These are phyloP conservation scores for Solanum aculeatissimum DNA, from an alignment of 305 asterid genomes.

Conservation along the genomic window DNA sequence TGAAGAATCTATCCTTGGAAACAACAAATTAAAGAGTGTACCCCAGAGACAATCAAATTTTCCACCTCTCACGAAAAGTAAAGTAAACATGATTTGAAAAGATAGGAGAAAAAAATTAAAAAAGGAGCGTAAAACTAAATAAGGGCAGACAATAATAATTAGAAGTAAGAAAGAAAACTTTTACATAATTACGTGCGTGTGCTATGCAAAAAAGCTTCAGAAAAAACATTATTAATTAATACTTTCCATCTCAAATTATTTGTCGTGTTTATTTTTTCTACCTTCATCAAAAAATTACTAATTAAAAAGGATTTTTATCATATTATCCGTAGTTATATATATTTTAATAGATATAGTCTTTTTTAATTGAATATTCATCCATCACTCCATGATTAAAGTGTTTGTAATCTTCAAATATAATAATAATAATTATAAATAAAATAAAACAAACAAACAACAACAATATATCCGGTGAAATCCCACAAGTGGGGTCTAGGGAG, in stretches of 20 bases:
- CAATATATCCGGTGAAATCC: no score
- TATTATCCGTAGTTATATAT: neutral
- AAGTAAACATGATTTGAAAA: conserved; percentile 13
- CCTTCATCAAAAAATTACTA: neutral
- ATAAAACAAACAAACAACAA: no score
- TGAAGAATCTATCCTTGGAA: conserved; percentile 9
- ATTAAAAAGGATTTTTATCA: neutral
- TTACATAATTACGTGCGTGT: conserved; percentile 38
- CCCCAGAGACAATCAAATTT: conserved; percentile 6
- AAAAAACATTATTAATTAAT: conserved; percentile 9
- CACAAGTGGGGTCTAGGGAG: no score
- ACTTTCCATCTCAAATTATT: neutral
- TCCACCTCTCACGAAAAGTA: conserved; percentile 31
- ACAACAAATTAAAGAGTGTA: conserved; percentile 25
- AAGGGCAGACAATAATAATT: conserved; percentile 68
- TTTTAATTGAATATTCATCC: no score
- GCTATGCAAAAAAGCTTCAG: conserved; percentile 5
- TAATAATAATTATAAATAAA: no score
- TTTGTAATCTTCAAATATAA: no score
- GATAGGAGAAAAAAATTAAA: conserved; percentile 3
- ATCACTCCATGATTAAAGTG: no score
- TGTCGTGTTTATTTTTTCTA: neutral
- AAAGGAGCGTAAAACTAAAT: conserved; percentile 14
- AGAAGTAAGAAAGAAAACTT: conserved; percentile 29
- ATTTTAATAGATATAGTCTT: no score